phyloP scores from a whole-genome alignment of 805 yeast genomes.

The Myxozyma udenii region DNA sequence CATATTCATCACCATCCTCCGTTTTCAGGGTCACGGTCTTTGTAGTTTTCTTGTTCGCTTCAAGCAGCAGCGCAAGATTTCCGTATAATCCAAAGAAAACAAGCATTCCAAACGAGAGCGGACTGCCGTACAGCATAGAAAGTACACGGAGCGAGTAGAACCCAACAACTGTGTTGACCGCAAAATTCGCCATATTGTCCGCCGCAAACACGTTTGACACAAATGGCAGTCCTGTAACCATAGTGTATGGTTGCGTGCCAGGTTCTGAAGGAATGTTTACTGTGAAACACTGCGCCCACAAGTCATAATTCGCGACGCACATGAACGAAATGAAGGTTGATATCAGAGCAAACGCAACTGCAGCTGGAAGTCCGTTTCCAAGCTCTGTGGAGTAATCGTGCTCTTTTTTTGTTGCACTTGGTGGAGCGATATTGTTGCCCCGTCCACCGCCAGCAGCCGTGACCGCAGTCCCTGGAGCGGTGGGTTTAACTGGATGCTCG shows the following conservation, averaged over 20 bases:
- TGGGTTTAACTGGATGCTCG: constrained; percentile 2
- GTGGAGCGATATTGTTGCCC: no score
- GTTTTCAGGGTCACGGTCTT: constrained; percentile 2
- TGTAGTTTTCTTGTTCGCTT: constrained; percentile 5
- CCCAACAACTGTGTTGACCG: constrained; percentile 11
- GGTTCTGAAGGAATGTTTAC: no score
- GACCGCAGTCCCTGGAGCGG: constrained; percentile 4
- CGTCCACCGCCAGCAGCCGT: constrained; percentile 1
- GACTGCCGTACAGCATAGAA: constrained; percentile 18
- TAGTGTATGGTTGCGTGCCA: no score
- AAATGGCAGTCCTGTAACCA: no score
- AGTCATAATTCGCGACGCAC: no score
- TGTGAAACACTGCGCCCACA: no score
- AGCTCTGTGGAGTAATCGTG: no score
- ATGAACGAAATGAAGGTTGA: no score
- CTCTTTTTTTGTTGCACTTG: no score
- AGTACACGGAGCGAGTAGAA: constrained; percentile 13
- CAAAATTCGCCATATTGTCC: constrained; percentile 6
- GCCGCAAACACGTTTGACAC: constrained; percentile 17
- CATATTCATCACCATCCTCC: constrained; percentile 6
- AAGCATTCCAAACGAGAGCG: constrained; percentile 4
- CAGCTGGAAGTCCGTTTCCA: no score
- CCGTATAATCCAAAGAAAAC: constrained; percentile 13
- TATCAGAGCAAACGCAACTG: no score
- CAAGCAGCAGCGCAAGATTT: constrained; percentile 7